A percentile compares a stretch with the other conserved stretches of the same genome.
Conservation (phyloP, 1,284 basidiomycete species). For the Ceratobasidium sp. region DNA sequence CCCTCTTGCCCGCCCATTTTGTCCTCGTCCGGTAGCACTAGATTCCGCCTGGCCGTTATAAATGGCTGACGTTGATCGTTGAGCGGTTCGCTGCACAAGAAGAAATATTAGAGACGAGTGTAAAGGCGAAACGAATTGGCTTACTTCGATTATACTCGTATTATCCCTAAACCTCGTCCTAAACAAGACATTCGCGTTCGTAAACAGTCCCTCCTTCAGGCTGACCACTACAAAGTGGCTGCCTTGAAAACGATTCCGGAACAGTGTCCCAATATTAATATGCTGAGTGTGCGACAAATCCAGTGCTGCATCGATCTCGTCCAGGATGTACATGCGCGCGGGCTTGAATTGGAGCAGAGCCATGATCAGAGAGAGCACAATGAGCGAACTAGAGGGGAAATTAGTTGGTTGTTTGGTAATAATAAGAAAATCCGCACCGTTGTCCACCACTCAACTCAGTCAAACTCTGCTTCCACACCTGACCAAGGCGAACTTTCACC, state of each 20-base stretch:
- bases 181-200: constrained; percentile 98
- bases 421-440: constrained; percentile 67
- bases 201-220: constrained; percentile 97
- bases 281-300: constrained; percentile 97
- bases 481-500: constrained; percentile 95
- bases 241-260: constrained; percentile 97
- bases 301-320: constrained; percentile 97
- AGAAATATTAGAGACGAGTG: background rate
- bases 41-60: constrained; percentile 22
- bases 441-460: constrained; percentile 98
- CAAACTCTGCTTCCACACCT: constrained; percentile 97
- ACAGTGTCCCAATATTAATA: constrained; percentile 97
- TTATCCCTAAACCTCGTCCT: constrained; percentile 92
- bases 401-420: background rate
- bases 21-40: background rate
- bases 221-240: constrained; percentile 98
- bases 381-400: constrained; percentile 77
- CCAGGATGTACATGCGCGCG: constrained; percentile 99
- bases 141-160: constrained; percentile 85
- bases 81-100: constrained; percentile 26
- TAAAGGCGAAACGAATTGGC: background rate
- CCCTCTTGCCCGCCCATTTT: background rate
- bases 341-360: constrained; percentile 98
- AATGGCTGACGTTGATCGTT: constrained; percentile 22
- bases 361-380: constrained; percentile 98